These are phyloP conservation scores for Plicaturopsis crispa DNA, from an alignment of 768 basidiomycete species.

Conservation along the genomic window DNA sequence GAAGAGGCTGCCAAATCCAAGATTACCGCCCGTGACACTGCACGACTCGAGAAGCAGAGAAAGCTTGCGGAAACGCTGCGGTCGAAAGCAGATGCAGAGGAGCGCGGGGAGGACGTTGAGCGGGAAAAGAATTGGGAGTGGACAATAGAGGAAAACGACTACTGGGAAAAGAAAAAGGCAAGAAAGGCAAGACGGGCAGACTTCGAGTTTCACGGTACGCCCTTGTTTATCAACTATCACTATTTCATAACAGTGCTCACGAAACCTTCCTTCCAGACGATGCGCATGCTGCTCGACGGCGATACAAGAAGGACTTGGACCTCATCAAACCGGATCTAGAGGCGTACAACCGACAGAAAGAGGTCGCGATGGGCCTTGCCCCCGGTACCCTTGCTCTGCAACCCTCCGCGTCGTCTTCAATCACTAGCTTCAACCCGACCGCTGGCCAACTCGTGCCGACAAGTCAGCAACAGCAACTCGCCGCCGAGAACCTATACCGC, in stretches of 20 bases:
- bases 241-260: constrained; percentile 1
- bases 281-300: constrained; percentile 77
- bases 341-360: constrained; percentile 86
- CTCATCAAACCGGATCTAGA: constrained; percentile 81
- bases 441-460: constrained; percentile 43
- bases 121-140: constrained; percentile 92
- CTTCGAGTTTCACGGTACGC: constrained; percentile 86
- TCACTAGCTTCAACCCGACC: constrained; percentile 47
- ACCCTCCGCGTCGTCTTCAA: constrained; percentile 28
- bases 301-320: constrained; percentile 91
- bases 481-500: constrained; percentile 80
- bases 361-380: constrained; percentile 67
- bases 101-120: constrained; percentile 87
- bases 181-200: constrained; percentile 81
- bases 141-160: constrained; percentile 91
- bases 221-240: not conserved
- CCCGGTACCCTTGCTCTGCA: constrained; percentile 62
- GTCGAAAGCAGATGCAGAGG: constrained; percentile 82
- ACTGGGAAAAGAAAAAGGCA: constrained; percentile 89
- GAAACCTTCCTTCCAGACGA: too few relatives aligned
- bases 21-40: constrained; percentile 69
- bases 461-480: constrained; percentile 56
- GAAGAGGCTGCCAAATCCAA: constrained; percentile 79
- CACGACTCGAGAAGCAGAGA: constrained; percentile 82
- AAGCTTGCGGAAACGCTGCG: constrained; percentile 85